Evolutionary conservation across 371 early-diverging fungal species (phyloP), one percentile per base, ranked within the genome.

Genomic region (Zychaea mexicana): DNA sequence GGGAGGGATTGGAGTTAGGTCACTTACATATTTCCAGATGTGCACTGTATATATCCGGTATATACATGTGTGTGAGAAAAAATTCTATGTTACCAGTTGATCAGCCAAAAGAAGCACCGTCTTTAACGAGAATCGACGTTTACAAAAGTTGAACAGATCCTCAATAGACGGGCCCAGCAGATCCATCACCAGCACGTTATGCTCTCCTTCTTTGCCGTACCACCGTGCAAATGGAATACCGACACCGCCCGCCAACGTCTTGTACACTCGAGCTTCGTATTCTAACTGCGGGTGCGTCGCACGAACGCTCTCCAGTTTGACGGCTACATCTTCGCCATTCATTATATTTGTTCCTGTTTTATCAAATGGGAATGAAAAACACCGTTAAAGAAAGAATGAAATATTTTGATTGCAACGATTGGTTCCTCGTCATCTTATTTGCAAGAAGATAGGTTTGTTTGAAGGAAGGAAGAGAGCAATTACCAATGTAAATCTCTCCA

Each of bases 401-500:
- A 15, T 12, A 12, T 42, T 15, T 17, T 42, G 13, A 12, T 42
- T 2, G 42, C n/a, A 17, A 8, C n/a, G 39, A n/a, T 13, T 39
- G 3, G 10, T 39, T 42, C n/a, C 15, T 12, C n/a, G 0, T 39
- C 38, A 62, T 13, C 38, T 27, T 17, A 19, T 22, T 21, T 15
- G 10, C 12, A 21, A n/a, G 19, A 8, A 13, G 9, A 28, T 21
- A 54, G 27, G 6, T 30, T 24, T 17, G 26, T n/a, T 30, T 6
- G 12, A 28, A 6, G 22, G 26, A 13, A 27, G 36, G 4, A 52
- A 26, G 13, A n/a, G n/a, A n/a, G 36, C 52, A 42, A 55, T 61
- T 83, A 91, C 95, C 96, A 55, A 97, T 85, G 79, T 95, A 99
- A 73, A 99, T 98, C 76, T 99, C 99, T 57, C 99, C 99, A 90